A percentile compares a stretch with the other conserved stretches of the same genome.
These are phyloP conservation scores for Guadua angustifolia DNA, from an alignment of 176 grass and related monocot genomes.

Conservation along the genomic window DNA sequence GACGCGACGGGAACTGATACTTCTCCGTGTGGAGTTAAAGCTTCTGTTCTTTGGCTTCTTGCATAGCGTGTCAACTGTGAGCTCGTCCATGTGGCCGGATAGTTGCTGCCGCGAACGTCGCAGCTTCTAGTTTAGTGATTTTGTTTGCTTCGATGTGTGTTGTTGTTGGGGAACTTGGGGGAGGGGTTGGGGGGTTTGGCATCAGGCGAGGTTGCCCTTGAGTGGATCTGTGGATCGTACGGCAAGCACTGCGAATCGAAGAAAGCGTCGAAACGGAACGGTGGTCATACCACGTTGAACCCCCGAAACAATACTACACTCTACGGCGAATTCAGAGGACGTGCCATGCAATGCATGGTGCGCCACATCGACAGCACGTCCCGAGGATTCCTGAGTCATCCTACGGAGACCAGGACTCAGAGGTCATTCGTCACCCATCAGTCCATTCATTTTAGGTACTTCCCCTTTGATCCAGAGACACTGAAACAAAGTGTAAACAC, in stretches of 20 bases:
- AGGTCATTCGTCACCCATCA: neutral
- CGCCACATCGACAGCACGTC: constrained; percentile 18
- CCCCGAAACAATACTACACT: neutral
- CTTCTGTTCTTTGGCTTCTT: neutral
- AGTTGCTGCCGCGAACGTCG: neutral
- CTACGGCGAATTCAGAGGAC: neutral
- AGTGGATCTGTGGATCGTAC: no score
- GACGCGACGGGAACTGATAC: neutral
- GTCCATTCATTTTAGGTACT: neutral
- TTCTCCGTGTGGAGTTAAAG: neutral
- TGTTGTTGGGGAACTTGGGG: no score
- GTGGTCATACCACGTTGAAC: neutral
- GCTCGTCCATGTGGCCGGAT: neutral
- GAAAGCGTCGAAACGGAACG: neutral
- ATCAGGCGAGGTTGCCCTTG: no score
- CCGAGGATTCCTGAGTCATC: neutral
- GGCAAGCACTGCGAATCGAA: neutral
- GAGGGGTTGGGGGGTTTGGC: no score
- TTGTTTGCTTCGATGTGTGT: no score
- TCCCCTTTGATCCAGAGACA: constrained; percentile 25
- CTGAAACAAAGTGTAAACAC: constrained; percentile 23
- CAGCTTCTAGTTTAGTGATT: neutral
- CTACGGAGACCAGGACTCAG: neutral
- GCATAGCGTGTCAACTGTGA: neutral
- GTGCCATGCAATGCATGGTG: neutral